Evolutionary conservation across 352 stramenopile genomes (phyloP), one percentile per base, ranked within the genome.

Genomic region (Globisporangium ultimum): DNA sequence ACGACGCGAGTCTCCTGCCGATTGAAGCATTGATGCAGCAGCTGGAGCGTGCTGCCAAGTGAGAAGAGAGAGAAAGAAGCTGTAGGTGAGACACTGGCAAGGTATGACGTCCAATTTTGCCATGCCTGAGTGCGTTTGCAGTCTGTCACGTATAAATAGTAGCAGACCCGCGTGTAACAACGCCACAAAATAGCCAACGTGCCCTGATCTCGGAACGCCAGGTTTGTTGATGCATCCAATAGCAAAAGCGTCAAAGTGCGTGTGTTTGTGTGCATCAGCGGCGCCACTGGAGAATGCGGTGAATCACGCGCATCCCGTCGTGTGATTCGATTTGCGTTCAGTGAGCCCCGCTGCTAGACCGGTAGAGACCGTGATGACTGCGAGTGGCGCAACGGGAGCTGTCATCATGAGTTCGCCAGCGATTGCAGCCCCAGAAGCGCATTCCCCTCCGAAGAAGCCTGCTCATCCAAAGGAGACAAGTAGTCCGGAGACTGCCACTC

Each of bases 1-100:
- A 88, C 64, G 78, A 91, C 64, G 76, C 64, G 28, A 89, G 70
- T 66, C 60, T 91, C 7, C 41, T 66, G 17, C 63, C 71, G 11
- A 73, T 86, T 8, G 64, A 82, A 32, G 54, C 79, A 53, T 62
- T 88, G 45, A 22, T 88, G 14, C 64, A 78, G 38, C 76, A 83
- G 66, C 71, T 88, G 43, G 64, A 74, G 60, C 17, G 17, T 18
- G 40, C 3, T n/a, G 3, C 40, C 40, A n/a, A n/a, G 40, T 45
- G 17, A 45, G 12, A n/a, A 1, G 8, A n/a, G 40, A 18, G 17
- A 45, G 40, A 45, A 10, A 45, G 40, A 45, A 45, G 12, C 8
- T 43, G 5, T 5, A 36, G 28, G 28, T 36, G 7, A 10, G 28
- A 10, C 28, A 36, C 3, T 36, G 28, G 28, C 28, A 6, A 36